These are phyloP conservation scores for Didymosphaeria variabile DNA, from an alignment of 2,329 filamentous ascomycete genomes.

Conservation along the genomic window DNA sequence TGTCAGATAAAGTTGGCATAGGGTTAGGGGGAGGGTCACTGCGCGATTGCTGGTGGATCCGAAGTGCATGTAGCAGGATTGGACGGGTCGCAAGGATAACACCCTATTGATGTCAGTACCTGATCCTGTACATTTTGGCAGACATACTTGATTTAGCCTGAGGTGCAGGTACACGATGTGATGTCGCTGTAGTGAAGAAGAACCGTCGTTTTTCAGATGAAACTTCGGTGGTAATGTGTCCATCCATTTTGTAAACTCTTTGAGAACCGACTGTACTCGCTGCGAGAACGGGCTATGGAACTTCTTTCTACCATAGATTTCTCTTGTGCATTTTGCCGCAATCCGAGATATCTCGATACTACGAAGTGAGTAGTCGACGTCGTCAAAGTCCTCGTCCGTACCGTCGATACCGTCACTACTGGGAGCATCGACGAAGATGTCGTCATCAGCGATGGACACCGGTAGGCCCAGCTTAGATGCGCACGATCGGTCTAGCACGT, in stretches of 20 bases:
- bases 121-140: not conserved
- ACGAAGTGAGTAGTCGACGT: constrained; percentile 50
- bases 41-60: constrained; percentile 25
- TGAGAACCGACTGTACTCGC: constrained; percentile 49
- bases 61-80: constrained; percentile 45
- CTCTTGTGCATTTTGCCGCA: constrained; percentile 34
- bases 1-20: constrained; percentile 27
- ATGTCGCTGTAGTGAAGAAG: constrained; percentile 26
- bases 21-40: constrained; percentile 12
- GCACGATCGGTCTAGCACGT: constrained; percentile 45
- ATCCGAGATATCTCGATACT: constrained; percentile 52
- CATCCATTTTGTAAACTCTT: constrained; percentile 50
- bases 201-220: constrained; percentile 40
- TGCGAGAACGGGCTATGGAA: constrained; percentile 39
- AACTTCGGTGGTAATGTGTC: constrained; percentile 46
- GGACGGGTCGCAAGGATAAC: constrained; percentile 46
- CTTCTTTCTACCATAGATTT: constrained; percentile 39
- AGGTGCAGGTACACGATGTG: constrained; percentile 49
- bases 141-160: constrained; percentile 41
- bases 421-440: constrained; percentile 52
- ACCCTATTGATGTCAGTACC: constrained; percentile 21
- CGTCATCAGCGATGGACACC: constrained; percentile 31
- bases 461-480: constrained; percentile 47
- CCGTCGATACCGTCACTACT: constrained; percentile 44
- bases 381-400: constrained; percentile 43